Evolutionary conservation across 2,329 filamentous ascomycete species (phyloP).

Genomic region (Fusarium pininemorale): DNA sequence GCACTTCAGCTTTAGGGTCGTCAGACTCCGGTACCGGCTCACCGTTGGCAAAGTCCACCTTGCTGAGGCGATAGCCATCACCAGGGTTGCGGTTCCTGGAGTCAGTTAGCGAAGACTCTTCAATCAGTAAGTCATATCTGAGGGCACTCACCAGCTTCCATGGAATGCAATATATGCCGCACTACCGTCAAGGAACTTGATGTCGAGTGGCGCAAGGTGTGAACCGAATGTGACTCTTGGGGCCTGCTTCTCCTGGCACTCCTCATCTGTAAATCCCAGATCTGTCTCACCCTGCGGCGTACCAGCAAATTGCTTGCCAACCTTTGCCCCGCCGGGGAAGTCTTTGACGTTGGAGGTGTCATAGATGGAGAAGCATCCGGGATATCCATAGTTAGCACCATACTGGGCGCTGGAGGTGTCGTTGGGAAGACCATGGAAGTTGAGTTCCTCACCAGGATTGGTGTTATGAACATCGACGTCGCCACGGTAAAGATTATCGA

Average conservation of each 20-base stretch:
- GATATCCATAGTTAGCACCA: conserved; percentile 7
- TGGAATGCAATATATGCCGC: conserved; percentile 7
- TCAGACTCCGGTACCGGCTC: neutral
- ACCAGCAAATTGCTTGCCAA: conserved; percentile 3
- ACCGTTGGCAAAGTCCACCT: neutral
- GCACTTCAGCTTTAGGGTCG: neutral
- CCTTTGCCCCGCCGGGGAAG: neutral
- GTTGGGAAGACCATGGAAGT: conserved; percentile 7
- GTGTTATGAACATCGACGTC: conserved; percentile 2
- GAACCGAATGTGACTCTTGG: neutral
- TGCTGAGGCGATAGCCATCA: conserved; percentile 6
- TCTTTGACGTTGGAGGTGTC: neutral
- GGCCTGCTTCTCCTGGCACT: conserved; percentile 4
- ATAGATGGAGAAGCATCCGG: conserved; percentile 7
- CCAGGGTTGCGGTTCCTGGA: conserved; percentile 5
- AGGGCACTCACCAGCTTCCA: neutral
- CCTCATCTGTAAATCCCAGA: conserved; percentile 8
- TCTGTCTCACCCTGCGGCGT: neutral
- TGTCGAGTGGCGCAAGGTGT: conserved; percentile 1
- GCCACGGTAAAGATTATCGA: conserved; percentile 7
- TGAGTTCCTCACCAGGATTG: conserved; percentile 9
- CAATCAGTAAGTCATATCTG: accelerated
- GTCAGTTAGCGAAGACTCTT: accelerated
- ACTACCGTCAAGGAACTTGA: neutral
- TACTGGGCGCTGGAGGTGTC: neutral